These are phyloP conservation scores for Whalleya microplaca DNA, from an alignment of 2,329 filamentous ascomycete genomes.

Conservation along the genomic window DNA sequence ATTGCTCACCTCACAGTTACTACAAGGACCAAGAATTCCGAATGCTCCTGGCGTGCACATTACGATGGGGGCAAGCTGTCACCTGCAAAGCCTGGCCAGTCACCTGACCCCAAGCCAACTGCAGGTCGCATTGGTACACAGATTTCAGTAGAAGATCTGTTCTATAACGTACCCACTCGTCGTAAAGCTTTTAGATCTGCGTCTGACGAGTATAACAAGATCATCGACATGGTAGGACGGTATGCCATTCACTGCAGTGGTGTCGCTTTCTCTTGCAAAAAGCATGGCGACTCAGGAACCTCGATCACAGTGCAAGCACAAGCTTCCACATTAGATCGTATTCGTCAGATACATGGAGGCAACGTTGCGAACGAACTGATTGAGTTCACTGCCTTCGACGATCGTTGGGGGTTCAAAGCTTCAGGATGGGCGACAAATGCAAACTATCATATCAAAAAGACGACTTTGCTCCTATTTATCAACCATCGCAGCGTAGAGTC, in stretches of 20 bases:
- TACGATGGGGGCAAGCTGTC: constrained; percentile 83
- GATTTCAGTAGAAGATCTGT: constrained; percentile 94
- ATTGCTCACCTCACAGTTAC: constrained; percentile 96
- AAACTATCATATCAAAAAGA: constrained; percentile 93
- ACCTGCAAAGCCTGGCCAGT: constrained; percentile 85
- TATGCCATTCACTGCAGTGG: constrained; percentile 90
- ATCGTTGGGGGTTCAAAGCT: constrained; percentile 82
- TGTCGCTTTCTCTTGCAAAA: constrained; percentile 97
- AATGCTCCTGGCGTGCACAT: constrained; percentile 86
- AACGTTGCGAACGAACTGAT: constrained; percentile 87
- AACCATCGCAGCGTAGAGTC: constrained; percentile 96
- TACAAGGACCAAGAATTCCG: constrained; percentile 87
- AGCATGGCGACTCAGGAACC: constrained; percentile 84
- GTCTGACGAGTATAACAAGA: constrained; percentile 96
- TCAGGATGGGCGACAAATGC: constrained; percentile 86
- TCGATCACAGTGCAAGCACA: constrained; percentile 78
- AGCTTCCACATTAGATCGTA: constrained; percentile 77
- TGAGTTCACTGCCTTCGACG: constrained; percentile 71
- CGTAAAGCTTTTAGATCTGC: constrained; percentile 87
- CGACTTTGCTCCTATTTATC: constrained; percentile 87
- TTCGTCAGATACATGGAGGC: constrained; percentile 86
- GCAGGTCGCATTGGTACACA: constrained; percentile 90
- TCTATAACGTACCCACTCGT: constrained; percentile 92
- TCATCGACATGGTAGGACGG: constrained; percentile 89
- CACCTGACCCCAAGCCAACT: constrained; percentile 80